Evolutionary conservation across 306 rosid genomes (phyloP), one percentile per base, ranked within the genome.

Genomic region (Dalbergia cultrata): DNA sequence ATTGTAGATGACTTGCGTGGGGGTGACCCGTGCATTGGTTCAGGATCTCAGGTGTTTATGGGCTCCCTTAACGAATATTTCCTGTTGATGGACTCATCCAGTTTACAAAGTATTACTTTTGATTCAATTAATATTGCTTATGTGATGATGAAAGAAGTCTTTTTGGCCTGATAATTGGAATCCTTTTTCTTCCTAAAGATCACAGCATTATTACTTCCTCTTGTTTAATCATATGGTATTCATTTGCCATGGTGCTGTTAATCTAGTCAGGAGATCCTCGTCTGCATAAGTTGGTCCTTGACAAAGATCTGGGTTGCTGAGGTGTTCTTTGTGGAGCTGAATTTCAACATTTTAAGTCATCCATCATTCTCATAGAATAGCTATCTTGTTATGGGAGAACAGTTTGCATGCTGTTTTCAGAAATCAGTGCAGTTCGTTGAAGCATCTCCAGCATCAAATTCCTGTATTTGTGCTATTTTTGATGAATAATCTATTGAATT

Each of bases 1-100:
- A 89, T 96, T 5, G 98, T 93, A 39, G 99, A 96, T 85, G 97
- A 96, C 78, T 86, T 96, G 80, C 97, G 99, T 61, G 99, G 98
- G n/a, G 94, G 98, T 67, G 97, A 90, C 84, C 92, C 92, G 0
- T 89, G 90, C 89, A 93, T 96, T 80, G 97, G 98, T 83, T 96
- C 98, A 68, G 98, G 99, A 79, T 96, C 99, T 78, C 99, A 93
- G 97, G 99, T 95, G 85, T 75, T 78, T 71, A 80, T 57, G 3
- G 45, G 49, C 73, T 83, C 82, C 81, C 76, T 39, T 74, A 35
- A 57, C 54, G 73, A 34, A 67, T 67, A 37, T 71, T 66, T 66
- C 71, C 7, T 64, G 39, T 47, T 34, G 49, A 71, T 44, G 35
- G 44, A 61, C n/a, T 16, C 14, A 7, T 75, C 60, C 50, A 26